Percentiles rank a stretch among this genome's conserved stretches.
Evolutionary conservation across 805 yeast species (phyloP).

Genomic region (Schwanniomyces polymorphus): DNA sequence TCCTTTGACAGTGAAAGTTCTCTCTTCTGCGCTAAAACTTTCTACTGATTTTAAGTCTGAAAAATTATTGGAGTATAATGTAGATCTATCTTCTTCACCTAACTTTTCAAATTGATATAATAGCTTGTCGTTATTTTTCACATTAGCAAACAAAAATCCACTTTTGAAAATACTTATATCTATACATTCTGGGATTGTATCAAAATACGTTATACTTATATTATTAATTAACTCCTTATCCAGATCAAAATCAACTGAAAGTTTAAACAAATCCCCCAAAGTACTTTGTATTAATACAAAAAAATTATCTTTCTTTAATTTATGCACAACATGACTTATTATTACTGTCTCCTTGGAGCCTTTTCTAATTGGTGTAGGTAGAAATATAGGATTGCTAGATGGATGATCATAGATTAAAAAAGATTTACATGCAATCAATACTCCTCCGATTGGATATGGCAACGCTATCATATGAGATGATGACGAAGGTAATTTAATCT

Average conservation of each 20-base stretch:
- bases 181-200: slow-evolving; percentile 63
- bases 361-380: slow-evolving; percentile 58
- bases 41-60: slow-evolving; percentile 1
- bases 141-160: slow-evolving; percentile 73
- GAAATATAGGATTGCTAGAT: slow-evolving; percentile 15
- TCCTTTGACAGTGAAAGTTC: slow-evolving; percentile 21
- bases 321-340: slow-evolving; percentile 63
- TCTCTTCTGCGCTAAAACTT: neutral
- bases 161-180: slow-evolving; percentile 62
- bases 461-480: slow-evolving; percentile 61
- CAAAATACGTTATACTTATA: slow-evolving; percentile 68
- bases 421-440: slow-evolving; percentile 61
- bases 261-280: slow-evolving; percentile 73
- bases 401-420: slow-evolving; percentile 52
- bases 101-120: slow-evolving; percentile 79
- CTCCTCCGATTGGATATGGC: slow-evolving; percentile 74
- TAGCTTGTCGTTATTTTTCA: slow-evolving; percentile 60
- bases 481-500: slow-evolving; percentile 16
- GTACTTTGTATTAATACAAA: slow-evolving; percentile 71
- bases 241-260: slow-evolving; percentile 47
- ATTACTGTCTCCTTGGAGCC: slow-evolving; percentile 31
- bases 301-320: slow-evolving; percentile 55
- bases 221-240: slow-evolving; percentile 42
- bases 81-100: slow-evolving; percentile 51
- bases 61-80: slow-evolving; percentile 10